Conservation (phyloP, 345 rosid species). For the Boechera stricta region DNA sequence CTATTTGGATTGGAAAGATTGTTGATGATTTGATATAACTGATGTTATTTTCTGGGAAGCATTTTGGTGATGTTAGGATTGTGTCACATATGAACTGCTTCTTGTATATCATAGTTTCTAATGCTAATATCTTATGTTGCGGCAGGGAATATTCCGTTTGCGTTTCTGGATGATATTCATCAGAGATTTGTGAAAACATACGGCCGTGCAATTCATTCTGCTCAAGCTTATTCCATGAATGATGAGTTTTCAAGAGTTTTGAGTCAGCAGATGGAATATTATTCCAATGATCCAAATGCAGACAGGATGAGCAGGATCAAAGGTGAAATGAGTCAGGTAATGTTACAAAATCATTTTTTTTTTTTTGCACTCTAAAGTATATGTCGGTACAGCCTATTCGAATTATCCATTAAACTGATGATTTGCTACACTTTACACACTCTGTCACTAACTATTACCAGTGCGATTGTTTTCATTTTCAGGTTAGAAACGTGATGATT, state of each 20-base stretch:
- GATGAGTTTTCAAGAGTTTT: constrained; percentile 94
- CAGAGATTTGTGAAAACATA: constrained; percentile 82
- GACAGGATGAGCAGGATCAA: constrained; percentile 88
- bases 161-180: constrained; percentile 91
- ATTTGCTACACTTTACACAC: not conserved
- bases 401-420: not conserved
- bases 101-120: not conserved
- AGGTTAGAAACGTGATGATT: constrained; percentile 95
- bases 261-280: constrained; percentile 93
- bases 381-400: not conserved
- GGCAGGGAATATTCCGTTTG: constrained; percentile 87
- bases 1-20: not conserved
- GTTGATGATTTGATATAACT: not conserved
- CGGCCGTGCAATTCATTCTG: constrained; percentile 70
- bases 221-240: constrained; percentile 92
- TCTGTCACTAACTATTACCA: not conserved
- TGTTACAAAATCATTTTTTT: not conserved
- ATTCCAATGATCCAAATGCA: constrained; percentile 83
- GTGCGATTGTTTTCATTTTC: not conserved
- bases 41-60: not conserved
- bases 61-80: constrained; percentile 13
- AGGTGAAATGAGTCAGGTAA: constrained; percentile 96
- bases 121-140: not conserved
- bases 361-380: constrained; percentile 4
- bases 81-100: not conserved